Conservation (phyloP, 768 basidiomycete genomes). For the Russula ochroleuca region DNA sequence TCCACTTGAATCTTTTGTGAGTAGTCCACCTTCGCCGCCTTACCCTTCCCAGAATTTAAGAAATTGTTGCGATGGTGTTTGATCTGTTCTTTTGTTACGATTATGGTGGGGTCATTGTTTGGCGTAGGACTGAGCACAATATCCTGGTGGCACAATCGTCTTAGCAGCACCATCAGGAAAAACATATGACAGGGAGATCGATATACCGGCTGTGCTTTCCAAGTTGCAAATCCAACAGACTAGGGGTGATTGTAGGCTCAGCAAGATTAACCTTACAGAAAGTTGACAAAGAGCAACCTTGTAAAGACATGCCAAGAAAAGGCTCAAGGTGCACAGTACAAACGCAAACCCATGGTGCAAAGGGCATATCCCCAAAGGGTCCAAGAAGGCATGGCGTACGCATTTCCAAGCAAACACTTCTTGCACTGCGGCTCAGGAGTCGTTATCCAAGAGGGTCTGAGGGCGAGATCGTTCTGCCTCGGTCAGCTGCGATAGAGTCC, state of each 20-base stretch:
- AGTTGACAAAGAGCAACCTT: neutral
- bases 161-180: conserved; percentile 31
- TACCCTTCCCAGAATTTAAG: too few species aligned
- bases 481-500: conserved; percentile 40
- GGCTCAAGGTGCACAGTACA: too few species aligned
- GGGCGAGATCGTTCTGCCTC: conserved; percentile 44
- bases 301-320: conserved; percentile 46
- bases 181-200: neutral
- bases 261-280: neutral
- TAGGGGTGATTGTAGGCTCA: conserved; percentile 56
- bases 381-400: conserved; percentile 52
- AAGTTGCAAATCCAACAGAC: conserved; percentile 53
- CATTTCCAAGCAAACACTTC: conserved; percentile 58
- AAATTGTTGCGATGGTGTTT: too few species aligned
- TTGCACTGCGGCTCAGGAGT: conserved; percentile 50
- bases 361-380: too few species aligned
- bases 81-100: too few species aligned
- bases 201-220: conserved; percentile 58
- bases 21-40: too few species aligned
- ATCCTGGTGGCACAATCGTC: conserved; percentile 59
- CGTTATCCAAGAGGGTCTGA: conserved; percentile 45
- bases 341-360: too few species aligned
- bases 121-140: conserved; percentile 30
- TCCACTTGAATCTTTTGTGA: too few species aligned
- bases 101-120: too few species aligned